These are phyloP conservation scores for Penicillium sp. DNA, from an alignment of 2,329 filamentous ascomycete genomes.

Conservation along the genomic window DNA sequence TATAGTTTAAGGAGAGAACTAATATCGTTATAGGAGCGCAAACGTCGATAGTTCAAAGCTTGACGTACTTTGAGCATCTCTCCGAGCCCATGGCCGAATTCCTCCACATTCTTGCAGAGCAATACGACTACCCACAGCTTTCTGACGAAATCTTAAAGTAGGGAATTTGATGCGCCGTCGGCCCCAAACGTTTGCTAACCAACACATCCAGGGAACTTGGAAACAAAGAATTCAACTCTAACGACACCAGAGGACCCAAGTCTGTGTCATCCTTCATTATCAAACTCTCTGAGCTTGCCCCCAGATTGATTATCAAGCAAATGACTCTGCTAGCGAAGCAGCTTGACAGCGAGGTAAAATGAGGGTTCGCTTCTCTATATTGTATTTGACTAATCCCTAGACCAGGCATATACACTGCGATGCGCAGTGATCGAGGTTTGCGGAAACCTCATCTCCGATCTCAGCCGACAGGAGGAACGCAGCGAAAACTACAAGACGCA, in stretches of 20 bases:
- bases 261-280: conserved; percentile 93
- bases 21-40: conserved; percentile 69
- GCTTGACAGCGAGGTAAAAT: conserved; percentile 82
- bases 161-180: not conserved
- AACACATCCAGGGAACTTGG: conserved; percentile 70
- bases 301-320: conserved; percentile 92
- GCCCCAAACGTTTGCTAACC: not conserved
- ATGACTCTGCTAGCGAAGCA: conserved; percentile 95
- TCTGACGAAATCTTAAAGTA: conserved; percentile 83
- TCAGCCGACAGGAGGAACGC: conserved; percentile 88
- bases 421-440: conserved; percentile 96
- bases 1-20: conserved; percentile 12
- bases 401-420: conserved; percentile 82
- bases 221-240: conserved; percentile 97
- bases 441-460: conserved; percentile 87
- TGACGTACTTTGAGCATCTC: conserved; percentile 98
- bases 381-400: conserved; percentile 9
- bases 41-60: conserved; percentile 94
- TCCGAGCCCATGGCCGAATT: conserved; percentile 99
- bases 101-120: conserved; percentile 89
- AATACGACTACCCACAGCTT: conserved; percentile 96
- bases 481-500: conserved; percentile 93
- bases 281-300: conserved; percentile 88
- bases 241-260: conserved; percentile 92
- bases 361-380: not conserved